These are phyloP conservation scores for Monilinia vaccinii-corymbosi DNA, from an alignment of 2,329 filamentous ascomycete genomes.

Conservation along the genomic window DNA sequence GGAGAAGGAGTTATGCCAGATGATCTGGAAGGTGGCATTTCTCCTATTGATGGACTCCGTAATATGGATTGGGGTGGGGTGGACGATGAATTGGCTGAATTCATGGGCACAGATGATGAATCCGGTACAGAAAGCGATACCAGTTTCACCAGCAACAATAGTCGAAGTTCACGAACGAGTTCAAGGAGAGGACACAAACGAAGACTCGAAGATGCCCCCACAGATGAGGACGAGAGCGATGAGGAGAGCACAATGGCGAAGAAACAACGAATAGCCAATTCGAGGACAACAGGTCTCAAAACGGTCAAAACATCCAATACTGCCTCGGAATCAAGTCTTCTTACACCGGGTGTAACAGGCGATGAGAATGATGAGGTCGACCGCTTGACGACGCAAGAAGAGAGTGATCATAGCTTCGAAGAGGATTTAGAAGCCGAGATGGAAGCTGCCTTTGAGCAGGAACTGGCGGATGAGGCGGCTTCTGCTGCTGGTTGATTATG, in stretches of 20 bases:
- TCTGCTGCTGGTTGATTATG: background rate
- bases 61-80: constrained; percentile 46
- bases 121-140: constrained; percentile 36
- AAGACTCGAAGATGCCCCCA: constrained; percentile 26
- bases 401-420: constrained; percentile 17
- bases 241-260: constrained; percentile 42
- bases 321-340: constrained; percentile 32
- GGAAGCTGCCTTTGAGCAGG: constrained; percentile 35
- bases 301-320: constrained; percentile 36
- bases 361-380: constrained; percentile 31
- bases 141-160: constrained; percentile 15
- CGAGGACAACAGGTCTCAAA: constrained; percentile 39
- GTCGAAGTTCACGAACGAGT: constrained; percentile 19
- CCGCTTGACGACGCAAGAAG: constrained; percentile 27
- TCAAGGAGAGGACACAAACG: constrained; percentile 24
- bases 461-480: constrained; percentile 17
- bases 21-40: constrained; percentile 40
- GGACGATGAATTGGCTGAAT: constrained; percentile 68
- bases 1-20: constrained; percentile 41
- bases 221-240: constrained; percentile 39
- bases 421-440: constrained; percentile 47
- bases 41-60: constrained; percentile 45
- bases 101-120: constrained; percentile 48
- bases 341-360: constrained; percentile 35
- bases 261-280: constrained; percentile 41